A percentile compares a stretch with the other conserved stretches of the same genome.
Conservation (phyloP, 2,329 filamentous ascomycete species). For the Diplodia corticola region DNA sequence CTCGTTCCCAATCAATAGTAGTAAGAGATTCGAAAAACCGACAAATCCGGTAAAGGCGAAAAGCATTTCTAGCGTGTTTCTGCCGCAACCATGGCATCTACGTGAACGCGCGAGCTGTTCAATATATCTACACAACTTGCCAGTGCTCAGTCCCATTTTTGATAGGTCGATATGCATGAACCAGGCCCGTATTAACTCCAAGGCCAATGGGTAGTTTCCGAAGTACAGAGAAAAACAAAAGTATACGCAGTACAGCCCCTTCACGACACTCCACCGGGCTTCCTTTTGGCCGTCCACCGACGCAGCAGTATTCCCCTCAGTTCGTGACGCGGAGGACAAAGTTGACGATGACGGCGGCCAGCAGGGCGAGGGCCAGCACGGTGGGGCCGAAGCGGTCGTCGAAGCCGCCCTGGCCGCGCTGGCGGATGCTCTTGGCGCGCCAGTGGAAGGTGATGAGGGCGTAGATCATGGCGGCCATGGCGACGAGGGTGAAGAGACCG, state of each 20-base stretch:
- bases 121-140: not conserved
- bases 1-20: no score
- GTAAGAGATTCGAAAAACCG: not conserved
- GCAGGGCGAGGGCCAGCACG: conserved; percentile 79
- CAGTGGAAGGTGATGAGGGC: conserved; percentile 95
- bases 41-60: not conserved
- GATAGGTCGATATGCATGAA: not conserved
- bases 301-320: not conserved
- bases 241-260: not conserved
- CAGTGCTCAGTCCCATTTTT: not conserved
- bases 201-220: not conserved
- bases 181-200: not conserved
- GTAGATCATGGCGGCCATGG: conserved; percentile 94
- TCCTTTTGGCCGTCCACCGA: not conserved
- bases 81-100: not conserved
- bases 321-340: conserved; percentile 64
- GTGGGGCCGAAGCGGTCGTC: conserved; percentile 95
- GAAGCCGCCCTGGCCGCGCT: conserved; percentile 90
- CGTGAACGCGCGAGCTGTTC: not conserved
- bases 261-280: not conserved
- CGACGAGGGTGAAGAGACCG: conserved; percentile 89
- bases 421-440: conserved; percentile 88
- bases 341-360: conserved; percentile 92
- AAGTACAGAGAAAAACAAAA: not conserved
- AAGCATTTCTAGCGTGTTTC: not conserved